These are phyloP conservation scores for Myxozyma geophila DNA, from an alignment of 805 yeast species.

Conservation along the genomic window DNA sequence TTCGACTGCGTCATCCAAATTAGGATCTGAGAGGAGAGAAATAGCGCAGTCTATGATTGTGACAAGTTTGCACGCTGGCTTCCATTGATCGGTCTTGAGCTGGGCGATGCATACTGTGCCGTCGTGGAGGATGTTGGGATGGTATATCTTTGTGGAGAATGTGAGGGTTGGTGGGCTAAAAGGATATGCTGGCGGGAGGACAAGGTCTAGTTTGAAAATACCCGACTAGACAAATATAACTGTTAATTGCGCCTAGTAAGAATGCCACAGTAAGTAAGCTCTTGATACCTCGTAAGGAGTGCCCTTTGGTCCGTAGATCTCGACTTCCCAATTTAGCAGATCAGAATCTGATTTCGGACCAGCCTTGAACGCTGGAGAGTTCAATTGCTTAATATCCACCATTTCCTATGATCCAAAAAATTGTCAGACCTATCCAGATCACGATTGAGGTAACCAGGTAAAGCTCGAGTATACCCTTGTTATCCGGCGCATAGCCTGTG, in stretches of 20 bases:
- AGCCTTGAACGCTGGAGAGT: slow-evolving; percentile 88
- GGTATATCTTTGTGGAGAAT: slow-evolving; percentile 84
- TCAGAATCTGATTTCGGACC: slow-evolving; percentile 86
- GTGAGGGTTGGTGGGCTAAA: slow-evolving; percentile 82
- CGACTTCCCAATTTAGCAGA: slow-evolving; percentile 89
- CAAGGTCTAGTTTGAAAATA: slow-evolving; percentile 81
- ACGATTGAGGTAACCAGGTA: no score
- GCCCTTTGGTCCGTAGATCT: slow-evolving; percentile 89
- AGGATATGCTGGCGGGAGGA: slow-evolving; percentile 90
- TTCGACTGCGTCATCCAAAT: slow-evolving; percentile 88
- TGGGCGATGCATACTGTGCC: slow-evolving; percentile 88
- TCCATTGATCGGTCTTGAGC: slow-evolving; percentile 83
- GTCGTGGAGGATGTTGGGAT: slow-evolving; percentile 83
- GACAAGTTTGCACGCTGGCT: slow-evolving; percentile 84
- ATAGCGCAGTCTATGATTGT: slow-evolving; percentile 82
- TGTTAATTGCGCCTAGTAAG: not conserved
- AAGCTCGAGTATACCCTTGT: slow-evolving; percentile 14
- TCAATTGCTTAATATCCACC: slow-evolving; percentile 51
- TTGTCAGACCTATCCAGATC: no score
- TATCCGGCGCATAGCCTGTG: slow-evolving; percentile 36
- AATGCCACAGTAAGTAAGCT: not conserved
- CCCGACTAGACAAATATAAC: slow-evolving; percentile 57
- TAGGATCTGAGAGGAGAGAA: slow-evolving; percentile 83
- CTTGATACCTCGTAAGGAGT: slow-evolving; percentile 55
- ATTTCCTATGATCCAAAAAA: slow-evolving; percentile 20